Evolutionary conservation across 768 basidiomycete species (phyloP), one percentile per base, ranked within the genome.

Genomic region (Lactarius deliciosus): DNA sequence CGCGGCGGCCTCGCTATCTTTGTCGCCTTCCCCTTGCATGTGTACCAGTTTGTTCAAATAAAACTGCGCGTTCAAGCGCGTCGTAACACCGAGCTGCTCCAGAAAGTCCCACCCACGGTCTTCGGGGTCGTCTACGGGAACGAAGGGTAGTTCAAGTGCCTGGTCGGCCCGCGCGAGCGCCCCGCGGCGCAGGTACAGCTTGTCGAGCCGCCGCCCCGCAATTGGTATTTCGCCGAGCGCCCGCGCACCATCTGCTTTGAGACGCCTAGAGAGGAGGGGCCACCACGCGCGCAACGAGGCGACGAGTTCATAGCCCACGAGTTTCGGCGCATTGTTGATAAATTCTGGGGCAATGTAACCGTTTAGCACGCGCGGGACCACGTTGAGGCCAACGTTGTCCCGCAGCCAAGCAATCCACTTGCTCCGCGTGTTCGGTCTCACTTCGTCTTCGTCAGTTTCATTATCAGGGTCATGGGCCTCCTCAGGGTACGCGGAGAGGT

Each of bases 51-150:
- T 57, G 22, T 68, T 72, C 22, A 74, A 28, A 45, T 45, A 74
- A 64, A 70, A 65, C 7, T 62, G 57, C 5, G 64, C 64, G 25
- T 68, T 64, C 45, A 72, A 25, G 38, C 70, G 64, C 7, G 56
- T 59, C 15, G 63, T 56, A 15, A 73, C 72, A 18, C 72, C 72
- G 7, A 73, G 61, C 15, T 25, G n/a, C 6, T 50, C 54, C 16
- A 73, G 64, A 53, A 73, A 73, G 38, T 67, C 50, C 72, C 72
- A 73, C 16, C 57, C 43, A 10, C 20, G 25, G 34, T 66, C 55
- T 22, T 73, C 70, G 8, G 73, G 64, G 36, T 73, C 64, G 15
- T 60, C 63, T 34, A 73, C 63, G 20, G 72, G 72, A 16, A 73
- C 57, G 32, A 62, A 71, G 2, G 65, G 72, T 25, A 73, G 58